Conservation (phyloP, 345 rosid species). For the Populus simonii region DNA sequence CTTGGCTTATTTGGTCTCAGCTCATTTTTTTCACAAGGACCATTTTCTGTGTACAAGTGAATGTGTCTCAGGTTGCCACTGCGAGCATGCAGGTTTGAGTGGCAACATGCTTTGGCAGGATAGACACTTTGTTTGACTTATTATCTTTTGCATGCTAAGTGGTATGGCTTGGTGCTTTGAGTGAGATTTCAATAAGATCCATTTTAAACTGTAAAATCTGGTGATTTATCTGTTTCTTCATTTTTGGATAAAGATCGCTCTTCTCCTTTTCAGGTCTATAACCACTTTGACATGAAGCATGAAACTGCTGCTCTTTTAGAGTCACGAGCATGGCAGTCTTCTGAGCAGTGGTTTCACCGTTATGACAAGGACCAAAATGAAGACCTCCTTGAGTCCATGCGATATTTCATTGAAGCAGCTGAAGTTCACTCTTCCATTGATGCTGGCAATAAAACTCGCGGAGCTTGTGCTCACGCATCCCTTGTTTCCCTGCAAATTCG, state of each 20-base stretch:
- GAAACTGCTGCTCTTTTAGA: conserved; percentile 89
- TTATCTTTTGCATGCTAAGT: background rate
- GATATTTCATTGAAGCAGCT: conserved; percentile 90
- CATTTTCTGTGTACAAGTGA: background rate
- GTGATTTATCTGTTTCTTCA: background rate
- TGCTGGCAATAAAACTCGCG: conserved; percentile 88
- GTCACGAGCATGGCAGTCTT: conserved; percentile 73
- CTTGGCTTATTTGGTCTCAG: background rate
- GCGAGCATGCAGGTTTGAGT: conserved; percentile 3
- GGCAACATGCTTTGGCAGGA: background rate
- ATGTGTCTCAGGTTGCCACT: background rate
- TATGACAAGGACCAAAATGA: conserved; percentile 86
- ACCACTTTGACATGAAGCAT: conserved; percentile 94
- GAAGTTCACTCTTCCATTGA: conserved; percentile 89
- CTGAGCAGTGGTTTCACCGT: conserved; percentile 67
- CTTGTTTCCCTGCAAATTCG: conserved; percentile 95
- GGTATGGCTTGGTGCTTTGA: background rate
- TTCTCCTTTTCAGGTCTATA: conserved; percentile 65
- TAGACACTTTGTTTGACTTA: background rate
- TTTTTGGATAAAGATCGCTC: background rate
- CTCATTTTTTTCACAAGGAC: background rate
- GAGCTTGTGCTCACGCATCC: conserved; percentile 87
- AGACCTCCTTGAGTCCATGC: conserved; percentile 92
- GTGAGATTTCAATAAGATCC: background rate
- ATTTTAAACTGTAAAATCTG: background rate